Conservation (phyloP, 495 filamentous ascomycete species). For the Podospora anserina region DNA sequence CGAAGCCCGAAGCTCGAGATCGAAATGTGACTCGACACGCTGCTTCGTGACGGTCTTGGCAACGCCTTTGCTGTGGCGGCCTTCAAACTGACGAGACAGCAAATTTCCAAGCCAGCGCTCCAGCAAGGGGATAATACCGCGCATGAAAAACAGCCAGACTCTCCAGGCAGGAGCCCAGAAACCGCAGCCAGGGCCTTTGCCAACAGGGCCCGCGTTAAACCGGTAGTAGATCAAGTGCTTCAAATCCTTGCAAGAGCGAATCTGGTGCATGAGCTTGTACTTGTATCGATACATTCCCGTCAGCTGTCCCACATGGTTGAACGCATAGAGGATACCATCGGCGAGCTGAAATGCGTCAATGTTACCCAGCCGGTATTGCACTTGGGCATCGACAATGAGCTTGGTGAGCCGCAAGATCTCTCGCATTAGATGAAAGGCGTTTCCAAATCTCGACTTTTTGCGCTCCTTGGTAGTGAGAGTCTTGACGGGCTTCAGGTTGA, state of each 20-base stretch:
- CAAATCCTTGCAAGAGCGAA: slow-evolving; percentile 97
- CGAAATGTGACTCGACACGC: slow-evolving; percentile 97
- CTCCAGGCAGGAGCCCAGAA: slow-evolving; percentile 99
- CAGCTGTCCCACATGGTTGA: slow-evolving; percentile 98
- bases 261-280: slow-evolving; percentile 99
- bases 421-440: slow-evolving; percentile 98
- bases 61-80: slow-evolving; percentile 97
- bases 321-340: slow-evolving; percentile 96
- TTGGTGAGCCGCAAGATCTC: slow-evolving; percentile 98
- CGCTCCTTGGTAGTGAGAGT: slow-evolving; percentile 98
- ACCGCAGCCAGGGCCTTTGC: slow-evolving; percentile 96
- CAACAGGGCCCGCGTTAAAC: slow-evolving; percentile 96
- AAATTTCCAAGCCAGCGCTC: slow-evolving; percentile 98
- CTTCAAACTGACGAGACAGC: slow-evolving; percentile 95
- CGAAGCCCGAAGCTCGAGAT: slow-evolving; percentile 93
- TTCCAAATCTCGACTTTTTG: slow-evolving; percentile 99
- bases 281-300: slow-evolving; percentile 99
- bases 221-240: slow-evolving; percentile 99
- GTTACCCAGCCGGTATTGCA: slow-evolving; percentile 96
- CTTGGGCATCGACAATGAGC: slow-evolving; percentile 97
- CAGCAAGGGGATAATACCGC: slow-evolving; percentile 93
- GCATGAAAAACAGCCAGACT: slow-evolving; percentile 99
- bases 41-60: slow-evolving; percentile 99
- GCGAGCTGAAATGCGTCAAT: slow-evolving; percentile 99
- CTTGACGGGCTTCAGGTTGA: slow-evolving; percentile 99